Base-by-base conservation (phyloP, 768 basidiomycete genomes). In the Dentipellis sp. region DNA sequence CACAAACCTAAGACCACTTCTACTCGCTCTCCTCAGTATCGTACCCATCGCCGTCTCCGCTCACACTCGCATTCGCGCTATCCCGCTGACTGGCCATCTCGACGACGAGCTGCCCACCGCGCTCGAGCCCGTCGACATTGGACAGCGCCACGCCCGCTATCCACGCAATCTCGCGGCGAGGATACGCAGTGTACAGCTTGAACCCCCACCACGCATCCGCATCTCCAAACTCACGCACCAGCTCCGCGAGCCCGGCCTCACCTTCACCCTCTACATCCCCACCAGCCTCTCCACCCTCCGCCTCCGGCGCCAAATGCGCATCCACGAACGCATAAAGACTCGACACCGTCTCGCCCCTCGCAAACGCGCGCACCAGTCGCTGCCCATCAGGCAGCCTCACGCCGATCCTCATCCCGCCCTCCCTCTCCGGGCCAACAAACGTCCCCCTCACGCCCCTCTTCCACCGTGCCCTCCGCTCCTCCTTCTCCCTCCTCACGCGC, bases 251-350 rank as follows among this genome's bases (percentile, higher is more conserved):
- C 16, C 67, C 71, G 19, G 67, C 59, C 49, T 74, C 69, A 23
- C 71, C 69, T 7, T 60, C 58, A 2, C 47, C 53, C 1, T 65
- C 75, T 7, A 81, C 77, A 0, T 79, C 70, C 29, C 29, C 29
- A 0, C 66, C 40, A 42, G 63, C 1, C 59, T 56, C 0, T 79
- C 78, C 60, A 82, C 80, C 4, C 69, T 72, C 2, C 68, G 69
- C 1, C 71, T 72, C 64, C 0, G 83, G 80, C 23, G 81, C 72
- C 53, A 80, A 72, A 29, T 82, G 76, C 23, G 77, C 68, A 60
- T 91, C 93, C 52, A 88, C 86, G 60, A 80, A 85, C 4, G 82
- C 80, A 64, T 90, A 94, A 1, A 94, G 75, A 16, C 76, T 70
- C 1, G 82, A 84, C 39, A 92, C 65, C 3, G 76, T 74, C 14